Base-by-base conservation (phyloP, 257 asterid species). In the Capsicum pubescens region DNA sequence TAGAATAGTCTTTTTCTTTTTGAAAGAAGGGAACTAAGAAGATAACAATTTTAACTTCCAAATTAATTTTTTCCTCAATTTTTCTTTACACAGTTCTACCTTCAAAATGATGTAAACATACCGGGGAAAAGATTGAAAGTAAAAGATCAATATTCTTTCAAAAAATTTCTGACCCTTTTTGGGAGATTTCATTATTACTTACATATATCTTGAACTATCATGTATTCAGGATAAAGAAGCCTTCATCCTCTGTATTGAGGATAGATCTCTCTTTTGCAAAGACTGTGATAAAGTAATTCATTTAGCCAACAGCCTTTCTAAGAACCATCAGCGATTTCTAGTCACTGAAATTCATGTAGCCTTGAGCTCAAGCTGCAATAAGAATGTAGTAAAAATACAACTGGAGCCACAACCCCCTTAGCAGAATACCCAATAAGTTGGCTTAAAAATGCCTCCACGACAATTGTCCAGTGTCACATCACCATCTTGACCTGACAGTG, bases 271-370 rank as follows among this genome's bases (percentile, higher is more conserved):
- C 81, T 93, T 93, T 81, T 96, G 99, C 89, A 94, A 90, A 89
- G 97, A 90, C 82, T 96, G 99, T 46, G 99, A 96, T 14, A 97
- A 92, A 85, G 90, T 95, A 4, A 96, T 96, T 83, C 99, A 96
- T 85, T 88, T 97, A 12, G 95, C 97, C 83, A 93, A 87, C 81
- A 86, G 88, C 78, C 97, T 82, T 6, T 92, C 99, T 60, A 98
- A 98, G 0, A 92, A 90, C 86, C 99, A 96, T 89, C 99, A 94
- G 80, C 89, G 99, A 52, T 92, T 91, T 87, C 82, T 96, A 84
- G 99, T 98, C 13, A 93, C 99, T 3, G 99, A 98, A 48, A 94
- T 96, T 69, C 91, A 95, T 64, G 99, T 96, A n/a, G 98, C 97
- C 66, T 78, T 96, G 88, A 91, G 88, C 83, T 83, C 89, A 68